These are phyloP conservation scores for Bretziella fagacearum DNA, from an alignment of 2,329 filamentous ascomycete species.

Conservation along the genomic window DNA sequence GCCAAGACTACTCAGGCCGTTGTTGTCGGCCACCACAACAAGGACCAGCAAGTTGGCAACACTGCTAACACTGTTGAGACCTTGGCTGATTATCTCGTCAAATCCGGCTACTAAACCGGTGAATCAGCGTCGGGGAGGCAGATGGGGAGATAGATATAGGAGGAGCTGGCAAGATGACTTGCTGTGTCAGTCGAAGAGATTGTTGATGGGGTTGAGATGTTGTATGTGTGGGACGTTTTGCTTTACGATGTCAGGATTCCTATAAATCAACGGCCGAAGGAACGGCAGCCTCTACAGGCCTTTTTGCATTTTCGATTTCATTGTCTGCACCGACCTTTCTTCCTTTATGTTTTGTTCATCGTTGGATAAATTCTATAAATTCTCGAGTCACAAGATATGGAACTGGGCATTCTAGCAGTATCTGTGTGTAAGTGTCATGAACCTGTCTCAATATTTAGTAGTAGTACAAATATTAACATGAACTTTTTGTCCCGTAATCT, in stretches of 20 bases:
- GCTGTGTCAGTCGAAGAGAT: too few relatives aligned
- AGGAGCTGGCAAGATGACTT: too few relatives aligned
- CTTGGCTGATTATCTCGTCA: conserved; percentile 74
- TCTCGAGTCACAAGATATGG: too few relatives aligned
- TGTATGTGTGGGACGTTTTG: conserved; percentile 3
- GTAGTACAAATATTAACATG: too few relatives aligned
- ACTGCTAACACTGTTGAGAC: conserved; percentile 64
- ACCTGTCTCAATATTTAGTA: too few relatives aligned
- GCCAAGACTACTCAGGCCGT: conserved; percentile 81
- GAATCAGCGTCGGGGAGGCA: not conserved
- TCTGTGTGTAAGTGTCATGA: too few relatives aligned
- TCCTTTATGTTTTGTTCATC: not conserved
- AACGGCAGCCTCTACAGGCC: not conserved
- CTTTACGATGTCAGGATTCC: conserved; percentile 4
- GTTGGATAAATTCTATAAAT: too few relatives aligned
- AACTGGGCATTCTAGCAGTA: too few relatives aligned
- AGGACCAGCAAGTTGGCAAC: conserved; percentile 54
- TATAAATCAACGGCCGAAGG: conserved; percentile 2
- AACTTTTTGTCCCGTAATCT: too few relatives aligned
- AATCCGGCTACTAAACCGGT: conserved; percentile 50
- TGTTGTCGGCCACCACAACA: conserved; percentile 73
- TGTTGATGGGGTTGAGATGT: not conserved
- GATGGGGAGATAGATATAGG: not conserved
- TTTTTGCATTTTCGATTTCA: not conserved
- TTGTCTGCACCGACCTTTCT: too few relatives aligned